These are phyloP conservation scores for Tricholoma hemisulphureum DNA, from an alignment of 768 basidiomycete species.

Conservation along the genomic window DNA sequence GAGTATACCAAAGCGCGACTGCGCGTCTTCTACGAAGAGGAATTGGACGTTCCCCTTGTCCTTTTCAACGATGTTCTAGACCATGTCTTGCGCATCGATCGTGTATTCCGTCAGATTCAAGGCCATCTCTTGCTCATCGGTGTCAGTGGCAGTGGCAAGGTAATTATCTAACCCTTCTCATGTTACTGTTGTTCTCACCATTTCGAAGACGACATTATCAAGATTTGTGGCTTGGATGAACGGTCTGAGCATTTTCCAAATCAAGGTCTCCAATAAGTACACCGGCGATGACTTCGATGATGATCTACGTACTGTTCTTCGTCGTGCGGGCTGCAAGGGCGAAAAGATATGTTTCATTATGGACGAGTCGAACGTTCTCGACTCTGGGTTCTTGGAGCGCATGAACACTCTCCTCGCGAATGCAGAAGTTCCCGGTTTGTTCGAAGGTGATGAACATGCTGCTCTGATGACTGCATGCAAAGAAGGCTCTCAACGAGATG, in stretches of 20 bases:
- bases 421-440: slow-evolving; percentile 99
- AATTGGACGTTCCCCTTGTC: slow-evolving; percentile 95
- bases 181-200: slow-evolving; percentile 7
- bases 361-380: slow-evolving; percentile 99
- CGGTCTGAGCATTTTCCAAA: slow-evolving; percentile 97
- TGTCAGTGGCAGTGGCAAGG: slow-evolving; percentile 98
- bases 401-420: slow-evolving; percentile 99
- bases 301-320: slow-evolving; percentile 90
- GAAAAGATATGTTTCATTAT: slow-evolving; percentile 99
- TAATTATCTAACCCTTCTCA: slow-evolving; percentile 31
- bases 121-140: slow-evolving; percentile 96
- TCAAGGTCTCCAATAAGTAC: slow-evolving; percentile 99
- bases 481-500: slow-evolving; percentile 98
- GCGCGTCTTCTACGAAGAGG: slow-evolving; percentile 98
- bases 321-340: slow-evolving; percentile 95
- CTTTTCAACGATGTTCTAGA: slow-evolving; percentile 98
- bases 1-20: slow-evolving; percentile 97
- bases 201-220: slow-evolving; percentile 84
- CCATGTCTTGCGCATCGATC: slow-evolving; percentile 95
- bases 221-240: slow-evolving; percentile 99
- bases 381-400: slow-evolving; percentile 98
- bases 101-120: slow-evolving; percentile 98
- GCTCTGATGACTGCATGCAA: slow-evolving; percentile 99
- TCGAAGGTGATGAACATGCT: slow-evolving; percentile 98
- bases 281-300: slow-evolving; percentile 99